Conservation (phyloP, 192 early-diverging fungal species). For the Linderina pennispora region DNA sequence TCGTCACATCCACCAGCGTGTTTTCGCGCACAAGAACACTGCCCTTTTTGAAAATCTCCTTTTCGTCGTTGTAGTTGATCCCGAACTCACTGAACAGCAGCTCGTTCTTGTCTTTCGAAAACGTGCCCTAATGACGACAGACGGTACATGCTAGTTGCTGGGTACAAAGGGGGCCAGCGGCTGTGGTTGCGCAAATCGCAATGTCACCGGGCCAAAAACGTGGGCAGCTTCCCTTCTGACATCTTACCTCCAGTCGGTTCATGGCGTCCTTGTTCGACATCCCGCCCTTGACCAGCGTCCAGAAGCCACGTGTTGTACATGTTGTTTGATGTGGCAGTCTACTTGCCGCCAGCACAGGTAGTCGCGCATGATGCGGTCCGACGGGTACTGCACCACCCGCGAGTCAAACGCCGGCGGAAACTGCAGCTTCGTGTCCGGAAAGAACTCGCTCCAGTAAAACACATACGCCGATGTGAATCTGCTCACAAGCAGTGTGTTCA, state of each 20-base stretch:
- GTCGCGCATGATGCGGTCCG: slow-evolving; percentile 74
- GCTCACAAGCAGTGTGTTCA: slow-evolving; percentile 73
- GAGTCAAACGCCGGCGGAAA: slow-evolving; percentile 91
- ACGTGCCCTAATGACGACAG: slow-evolving; percentile 84
- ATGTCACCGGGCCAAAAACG: too few relatives aligned
- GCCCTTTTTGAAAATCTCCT: slow-evolving; percentile 84
- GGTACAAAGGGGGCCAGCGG: too few relatives aligned
- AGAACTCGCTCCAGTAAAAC: slow-evolving; percentile 72
- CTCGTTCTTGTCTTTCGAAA: slow-evolving; percentile 88
- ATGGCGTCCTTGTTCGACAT: slow-evolving; percentile 70
- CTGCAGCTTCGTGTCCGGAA: slow-evolving; percentile 54
- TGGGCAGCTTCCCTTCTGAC: too few relatives aligned
- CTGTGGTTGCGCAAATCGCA: too few relatives aligned
- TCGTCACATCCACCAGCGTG: slow-evolving; percentile 9
- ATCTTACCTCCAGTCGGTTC: slow-evolving; percentile 60
- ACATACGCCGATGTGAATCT: slow-evolving; percentile 86
- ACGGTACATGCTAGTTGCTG: too few relatives aligned
- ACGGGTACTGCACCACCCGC: slow-evolving; percentile 83
- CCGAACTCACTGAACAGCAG: slow-evolving; percentile 76
- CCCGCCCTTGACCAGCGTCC: slow-evolving; percentile 74
- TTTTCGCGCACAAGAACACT: slow-evolving; percentile 65
- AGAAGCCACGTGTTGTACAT: slow-evolving; percentile 96
- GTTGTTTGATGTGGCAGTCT: slow-evolving; percentile 93
- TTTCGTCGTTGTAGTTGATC: slow-evolving; percentile 85
- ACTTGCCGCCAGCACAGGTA: slow-evolving; percentile 94